Evolutionary conservation across 2,329 filamentous ascomycete species (phyloP).

Genomic region (Penicillium sp.): DNA sequence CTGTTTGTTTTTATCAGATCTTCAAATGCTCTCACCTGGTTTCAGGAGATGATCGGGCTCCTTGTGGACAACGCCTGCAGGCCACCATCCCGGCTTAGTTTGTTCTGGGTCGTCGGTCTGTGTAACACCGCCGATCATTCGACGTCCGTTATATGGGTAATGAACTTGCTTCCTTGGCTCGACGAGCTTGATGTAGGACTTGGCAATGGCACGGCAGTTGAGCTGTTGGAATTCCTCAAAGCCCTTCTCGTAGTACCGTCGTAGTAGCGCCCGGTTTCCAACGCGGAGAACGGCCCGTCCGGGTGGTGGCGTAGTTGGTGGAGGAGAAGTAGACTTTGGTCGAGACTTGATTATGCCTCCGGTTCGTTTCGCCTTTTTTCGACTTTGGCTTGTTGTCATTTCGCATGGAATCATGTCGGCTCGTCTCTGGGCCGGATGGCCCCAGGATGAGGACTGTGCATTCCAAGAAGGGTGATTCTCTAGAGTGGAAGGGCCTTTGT

Average conservation of each 20-base stretch:
- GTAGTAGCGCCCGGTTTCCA: conserved; percentile 28
- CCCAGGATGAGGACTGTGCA: conserved; percentile 26
- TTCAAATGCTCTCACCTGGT: conserved; percentile 22
- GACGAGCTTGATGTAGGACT: conserved; percentile 50
- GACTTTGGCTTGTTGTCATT: conserved; percentile 31
- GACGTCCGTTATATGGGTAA: conserved; percentile 50
- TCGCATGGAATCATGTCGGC: conserved; percentile 35
- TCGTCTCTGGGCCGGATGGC: conserved; percentile 19
- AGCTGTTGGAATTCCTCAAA: conserved; percentile 49
- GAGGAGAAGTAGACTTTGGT: conserved; percentile 22
- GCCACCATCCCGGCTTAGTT: conserved; percentile 41
- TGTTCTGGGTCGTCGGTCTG: conserved; percentile 35
- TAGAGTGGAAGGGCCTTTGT: conserved; percentile 12
- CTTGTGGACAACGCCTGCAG: conserved; percentile 32
- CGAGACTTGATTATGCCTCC: conserved; percentile 17
- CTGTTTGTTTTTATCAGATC: background rate
- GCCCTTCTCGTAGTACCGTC: conserved; percentile 43
- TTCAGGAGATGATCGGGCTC: conserved; percentile 40
- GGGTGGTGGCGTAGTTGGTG: conserved; percentile 16
- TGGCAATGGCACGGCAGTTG: conserved; percentile 48
- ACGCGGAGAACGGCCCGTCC: conserved; percentile 31
- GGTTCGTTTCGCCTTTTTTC: conserved; percentile 28
- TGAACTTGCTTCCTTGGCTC: conserved; percentile 52
- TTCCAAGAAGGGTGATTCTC: conserved; percentile 8
- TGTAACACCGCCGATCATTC: conserved; percentile 31